Evolutionary conservation across 805 yeast species (phyloP).

Genomic region (Candida qinlingensis): DNA sequence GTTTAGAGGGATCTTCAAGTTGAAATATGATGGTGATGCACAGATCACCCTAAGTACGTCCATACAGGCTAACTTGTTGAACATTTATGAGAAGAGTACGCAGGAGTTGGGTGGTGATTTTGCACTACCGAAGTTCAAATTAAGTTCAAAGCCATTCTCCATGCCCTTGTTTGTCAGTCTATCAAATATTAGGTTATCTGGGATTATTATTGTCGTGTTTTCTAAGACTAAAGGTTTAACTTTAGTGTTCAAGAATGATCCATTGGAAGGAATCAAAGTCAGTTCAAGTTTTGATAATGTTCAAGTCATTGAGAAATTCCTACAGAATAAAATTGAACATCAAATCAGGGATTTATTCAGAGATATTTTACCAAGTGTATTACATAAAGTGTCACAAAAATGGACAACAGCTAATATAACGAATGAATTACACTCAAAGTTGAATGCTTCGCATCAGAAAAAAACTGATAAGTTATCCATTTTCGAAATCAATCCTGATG

Average conservation of each 20-base stretch:
- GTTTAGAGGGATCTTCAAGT: constrained; percentile 77
- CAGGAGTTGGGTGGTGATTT: constrained; percentile 38
- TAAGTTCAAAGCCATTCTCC: constrained; percentile 63
- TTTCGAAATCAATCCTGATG: constrained; percentile 49
- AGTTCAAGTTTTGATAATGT: constrained; percentile 84
- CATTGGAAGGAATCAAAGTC: constrained; percentile 76
- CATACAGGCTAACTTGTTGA: constrained; percentile 80
- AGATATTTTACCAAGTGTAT: constrained; percentile 76
- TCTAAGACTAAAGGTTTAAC: constrained; percentile 79
- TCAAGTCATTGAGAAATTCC: constrained; percentile 74
- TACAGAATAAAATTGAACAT: constrained; percentile 77
- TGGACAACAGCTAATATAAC: constrained; percentile 43
- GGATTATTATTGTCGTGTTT: constrained; percentile 82
- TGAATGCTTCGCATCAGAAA: constrained; percentile 13
- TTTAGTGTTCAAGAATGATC: constrained; percentile 83
- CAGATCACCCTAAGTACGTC: constrained; percentile 69
- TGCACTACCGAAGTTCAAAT: constrained; percentile 59
- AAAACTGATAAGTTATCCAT: constrained; percentile 33
- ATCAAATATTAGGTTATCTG: constrained; percentile 65
- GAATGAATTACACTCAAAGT: constrained; percentile 22
- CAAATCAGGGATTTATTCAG: constrained; percentile 77
- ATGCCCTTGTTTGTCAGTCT: constrained; percentile 75
- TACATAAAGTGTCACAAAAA: constrained; percentile 68
- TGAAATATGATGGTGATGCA: constrained; percentile 72
- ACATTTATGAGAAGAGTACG: constrained; percentile 43